A percentile compares a stretch with the other conserved stretches of the same genome.
Evolutionary conservation across 2,329 filamentous ascomycete genomes (phyloP).

Genomic region (Beauveria australis): DNA sequence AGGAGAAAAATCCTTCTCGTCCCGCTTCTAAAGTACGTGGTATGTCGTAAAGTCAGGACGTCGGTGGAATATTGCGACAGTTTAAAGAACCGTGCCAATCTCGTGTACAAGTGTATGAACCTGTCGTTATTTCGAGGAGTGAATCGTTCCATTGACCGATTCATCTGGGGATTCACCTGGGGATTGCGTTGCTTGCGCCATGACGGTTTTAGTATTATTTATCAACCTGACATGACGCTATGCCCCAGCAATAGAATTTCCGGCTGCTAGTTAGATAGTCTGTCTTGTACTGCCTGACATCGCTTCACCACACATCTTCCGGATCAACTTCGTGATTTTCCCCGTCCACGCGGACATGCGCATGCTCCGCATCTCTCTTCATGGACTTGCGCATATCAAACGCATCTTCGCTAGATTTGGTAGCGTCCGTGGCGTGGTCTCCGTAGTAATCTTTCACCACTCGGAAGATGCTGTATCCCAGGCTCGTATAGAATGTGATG

Average conservation of each 20-base stretch:
- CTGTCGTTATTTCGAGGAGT: too few relatives aligned
- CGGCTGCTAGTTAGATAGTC: not conserved
- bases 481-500: constrained; percentile 77
- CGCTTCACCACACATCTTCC: constrained; percentile 69
- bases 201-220: not conserved
- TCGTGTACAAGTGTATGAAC: not conserved
- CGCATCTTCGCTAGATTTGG: constrained; percentile 67
- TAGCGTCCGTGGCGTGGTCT: constrained; percentile 63
- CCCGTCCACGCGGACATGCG: constrained; percentile 74
- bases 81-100: not conserved
- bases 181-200: not conserved
- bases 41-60: not conserved
- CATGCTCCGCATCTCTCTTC: constrained; percentile 65
- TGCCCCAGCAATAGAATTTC: not conserved
- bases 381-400: constrained; percentile 84
- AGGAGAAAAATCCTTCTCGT: not conserved
- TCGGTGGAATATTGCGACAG: not conserved
- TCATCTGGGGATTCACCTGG: too few relatives aligned
- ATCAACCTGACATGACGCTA: not conserved
- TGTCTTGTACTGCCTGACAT: not conserved
- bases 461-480: constrained; percentile 88
- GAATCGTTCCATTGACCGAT: too few relatives aligned
- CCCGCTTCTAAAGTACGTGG: not conserved
- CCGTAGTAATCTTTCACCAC: constrained; percentile 89
- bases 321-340: constrained; percentile 70